Evolutionary conservation across 2,329 filamentous ascomycete species (phyloP), one percentile per base, ranked within the genome.

Genomic region (Alternaria postmessia): DNA sequence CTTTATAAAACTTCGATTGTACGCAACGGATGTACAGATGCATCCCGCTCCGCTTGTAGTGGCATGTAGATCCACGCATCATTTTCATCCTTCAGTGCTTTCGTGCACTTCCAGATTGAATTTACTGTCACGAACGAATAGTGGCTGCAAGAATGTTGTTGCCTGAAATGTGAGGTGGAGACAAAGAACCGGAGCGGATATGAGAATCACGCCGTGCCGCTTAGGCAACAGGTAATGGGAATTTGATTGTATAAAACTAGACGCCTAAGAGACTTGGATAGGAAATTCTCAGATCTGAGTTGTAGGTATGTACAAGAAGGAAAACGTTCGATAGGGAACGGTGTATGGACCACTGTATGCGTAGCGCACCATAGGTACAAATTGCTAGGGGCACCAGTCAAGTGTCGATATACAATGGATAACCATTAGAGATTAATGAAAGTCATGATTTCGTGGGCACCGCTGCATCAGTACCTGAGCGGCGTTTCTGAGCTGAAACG

Each of bases 401-500:
- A 36, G 24, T 36, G 34, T 24, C 18, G 30, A 49, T 49, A 16
- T 49, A 49, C 9, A 24, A 49, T 38, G 32, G 30, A 3, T 34
- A 38, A 38, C 14, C 20, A 49, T 24, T 24, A 49, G 20, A 49
- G 14, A 36, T 49, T 24, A 38, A 49, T 20, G 32, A 49, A 49
- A 49, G 12, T 49, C 46, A 36, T 49, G 8, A 49, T 20, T 24
- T 49, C 46, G 46, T 49, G 20, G 14, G 46, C 11, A n/a, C 24
- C 8, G 46, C 49, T 49, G 30, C 22, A 18, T 36, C 20, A 53
- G 14, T 49, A 49, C 30, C n/a, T 51, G n/a, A 18, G 54, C 41
- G 54, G 24, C 12, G 66, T 51, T 49, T 72, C 69, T 41, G 59
- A 71, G 47, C 66, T 70, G 20, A 73, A 69, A 26, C 64, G 51